Evolutionary conservation across 2,329 filamentous ascomycete genomes (phyloP), one percentile per base, ranked within the genome.

Genomic region (Bipolaris oryzae): DNA sequence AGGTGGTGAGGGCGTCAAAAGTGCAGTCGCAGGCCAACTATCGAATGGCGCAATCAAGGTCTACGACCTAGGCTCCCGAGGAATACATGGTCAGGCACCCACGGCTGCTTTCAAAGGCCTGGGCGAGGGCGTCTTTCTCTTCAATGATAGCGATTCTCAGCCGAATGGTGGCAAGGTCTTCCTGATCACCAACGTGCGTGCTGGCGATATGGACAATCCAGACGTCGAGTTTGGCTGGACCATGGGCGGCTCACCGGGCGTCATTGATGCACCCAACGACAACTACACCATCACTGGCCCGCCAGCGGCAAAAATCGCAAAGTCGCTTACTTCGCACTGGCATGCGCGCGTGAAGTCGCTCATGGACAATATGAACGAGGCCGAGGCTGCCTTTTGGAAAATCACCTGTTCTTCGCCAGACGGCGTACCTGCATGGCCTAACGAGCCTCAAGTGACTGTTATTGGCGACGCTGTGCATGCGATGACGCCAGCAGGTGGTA

Each of bases 1-100:
- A 9, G 86, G 80, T 2, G 87, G 85, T 3, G 87, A 89, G 45
- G 87, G 87, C 10, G 82, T 88, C 38, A 83, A 85, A 64, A 88
- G 85, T 7, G 78, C 79, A 48, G 79, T 89, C 11, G 85, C 85
- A 0, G 82, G 80, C 63, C 86, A 89, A 72, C 74, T 88, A 3
- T 86, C 84, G 0, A 76, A 76, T 3, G 85, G 84, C 1, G 81
- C 75, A 46, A 69, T 88, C 43, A 88, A 87, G 69, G 82, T 86
- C 4, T 89, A 83, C 66, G 87, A 89, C 62, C 85, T 85, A 0
- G 86, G 86, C 3, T 83, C 86, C 0, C 74, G 86, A 45, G 85
- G 86, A 1, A 88, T 89, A 21, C 87, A 89, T 62, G 87, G 87
- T 0, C 85, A 88, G 68, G 85, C 87, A 7, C 84, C 85, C 0